Percentiles rank a stretch among this genome's conserved stretches.
Evolutionary conservation across 768 basidiomycete species (phyloP).

Genomic region (Lyophyllum decastes): DNA sequence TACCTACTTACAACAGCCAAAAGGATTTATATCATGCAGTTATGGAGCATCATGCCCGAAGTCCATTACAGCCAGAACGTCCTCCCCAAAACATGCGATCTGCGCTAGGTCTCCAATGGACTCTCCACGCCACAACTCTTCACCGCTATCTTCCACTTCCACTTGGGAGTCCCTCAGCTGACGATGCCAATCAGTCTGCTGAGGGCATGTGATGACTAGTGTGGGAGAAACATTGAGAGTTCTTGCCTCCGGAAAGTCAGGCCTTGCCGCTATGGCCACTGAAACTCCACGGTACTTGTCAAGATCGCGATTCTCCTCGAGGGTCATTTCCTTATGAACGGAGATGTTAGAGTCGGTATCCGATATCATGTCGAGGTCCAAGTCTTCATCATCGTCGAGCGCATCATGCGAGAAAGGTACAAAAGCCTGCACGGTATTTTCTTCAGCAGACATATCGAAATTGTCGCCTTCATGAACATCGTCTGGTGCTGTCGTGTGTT

Average conservation of each 20-base stretch:
- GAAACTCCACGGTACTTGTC: conserved; percentile 17
- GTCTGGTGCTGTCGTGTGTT: not conserved
- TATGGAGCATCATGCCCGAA: conserved; percentile 4
- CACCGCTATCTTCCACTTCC: conserved; percentile 14
- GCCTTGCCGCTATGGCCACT: conserved; percentile 11
- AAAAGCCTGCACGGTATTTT: not conserved
- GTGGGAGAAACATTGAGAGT: conserved; percentile 14
- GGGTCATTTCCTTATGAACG: conserved; percentile 4
- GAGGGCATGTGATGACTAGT: conserved; percentile 20
- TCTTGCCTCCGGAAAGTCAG: conserved; percentile 1
- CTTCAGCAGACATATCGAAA: not conserved
- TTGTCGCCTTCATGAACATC: not conserved
- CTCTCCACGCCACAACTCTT: conserved; percentile 12
- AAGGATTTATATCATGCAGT: not conserved
- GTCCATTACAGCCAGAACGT: conserved; percentile 12
- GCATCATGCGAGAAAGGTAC: not conserved
- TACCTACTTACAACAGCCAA: not conserved
- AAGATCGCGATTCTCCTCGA: conserved; percentile 4
- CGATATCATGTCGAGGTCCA: conserved; percentile 14
- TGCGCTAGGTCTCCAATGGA: not conserved
- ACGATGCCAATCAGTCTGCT: conserved; percentile 5
- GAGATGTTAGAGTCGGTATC: conserved; percentile 11
- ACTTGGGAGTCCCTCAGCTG: conserved; percentile 11
- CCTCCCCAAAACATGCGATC: conserved; percentile 1
- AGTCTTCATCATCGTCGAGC: conserved; percentile 10